Conservation (phyloP, 177 flowering plant genomes). For the Telopea speciosissima region DNA sequence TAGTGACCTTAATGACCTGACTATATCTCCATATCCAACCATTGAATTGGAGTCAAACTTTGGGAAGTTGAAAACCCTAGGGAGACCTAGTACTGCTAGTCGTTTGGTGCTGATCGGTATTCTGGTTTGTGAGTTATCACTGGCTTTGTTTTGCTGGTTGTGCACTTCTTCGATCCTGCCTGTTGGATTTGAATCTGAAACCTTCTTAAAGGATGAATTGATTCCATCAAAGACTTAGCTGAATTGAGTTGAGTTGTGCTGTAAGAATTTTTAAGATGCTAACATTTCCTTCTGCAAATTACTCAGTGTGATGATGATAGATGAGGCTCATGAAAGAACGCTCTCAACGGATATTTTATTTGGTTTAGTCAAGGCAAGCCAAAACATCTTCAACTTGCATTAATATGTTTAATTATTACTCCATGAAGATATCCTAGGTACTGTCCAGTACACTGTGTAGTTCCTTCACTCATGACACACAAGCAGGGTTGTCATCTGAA, state of each 20-base stretch:
- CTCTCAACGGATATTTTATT: conserved; percentile 91
- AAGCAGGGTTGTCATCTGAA: background rate
- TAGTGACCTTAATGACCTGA: no score
- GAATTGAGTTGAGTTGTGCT: conserved; percentile 3
- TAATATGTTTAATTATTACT: background rate
- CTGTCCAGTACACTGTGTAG: background rate
- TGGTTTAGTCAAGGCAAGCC: conserved; percentile 82
- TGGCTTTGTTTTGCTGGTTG: no score
- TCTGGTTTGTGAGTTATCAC: no score
- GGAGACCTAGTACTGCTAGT: no score
- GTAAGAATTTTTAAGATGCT: conserved; percentile 1
- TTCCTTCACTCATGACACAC: background rate
- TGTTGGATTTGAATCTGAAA: no score
- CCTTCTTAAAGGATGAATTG: no score
- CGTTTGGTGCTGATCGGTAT: no score
- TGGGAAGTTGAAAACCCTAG: no score
- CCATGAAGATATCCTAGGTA: background rate
- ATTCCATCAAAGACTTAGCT: no score
- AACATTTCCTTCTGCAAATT: conserved; percentile 5
- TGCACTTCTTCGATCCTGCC: no score
- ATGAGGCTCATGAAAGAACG: conserved; percentile 98
- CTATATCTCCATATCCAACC: no score
- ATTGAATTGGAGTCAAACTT: no score
- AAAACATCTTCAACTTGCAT: background rate
- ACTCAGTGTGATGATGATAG: conserved; percentile 92